phyloP scores from a whole-genome alignment of 75 land plant genomes.

The Pinus tabuliformis region DNA sequence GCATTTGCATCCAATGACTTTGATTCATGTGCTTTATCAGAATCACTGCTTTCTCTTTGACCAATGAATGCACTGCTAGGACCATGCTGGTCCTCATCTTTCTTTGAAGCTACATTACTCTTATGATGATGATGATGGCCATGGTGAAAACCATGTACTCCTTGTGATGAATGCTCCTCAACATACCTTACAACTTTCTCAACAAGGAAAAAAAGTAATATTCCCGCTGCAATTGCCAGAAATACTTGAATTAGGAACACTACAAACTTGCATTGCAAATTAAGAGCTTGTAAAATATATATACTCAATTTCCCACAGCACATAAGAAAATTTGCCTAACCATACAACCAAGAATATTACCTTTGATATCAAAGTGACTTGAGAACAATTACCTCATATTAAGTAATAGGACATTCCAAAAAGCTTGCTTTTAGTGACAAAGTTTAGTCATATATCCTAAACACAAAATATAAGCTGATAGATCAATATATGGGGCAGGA shows the following conservation, averaged over 20 bases:
- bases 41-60: slow-evolving; percentile 11
- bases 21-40: slow-evolving; percentile 5
- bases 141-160: slow-evolving; percentile 24
- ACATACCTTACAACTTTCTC: slow-evolving; percentile 95
- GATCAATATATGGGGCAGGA: not conserved
- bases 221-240: slow-evolving; percentile 64
- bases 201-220: slow-evolving; percentile 85
- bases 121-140: slow-evolving; percentile 75
- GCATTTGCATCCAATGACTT: slow-evolving; percentile 16
- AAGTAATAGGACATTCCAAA: not conserved
- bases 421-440: not conserved
- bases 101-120: slow-evolving; percentile 22
- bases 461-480: not conserved
- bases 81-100: slow-evolving; percentile 15
- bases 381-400: not conserved
- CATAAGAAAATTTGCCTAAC: not conserved
- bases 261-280: not conserved
- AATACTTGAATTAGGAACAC: not conserved
- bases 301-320: not conserved
- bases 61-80: slow-evolving; percentile 3
- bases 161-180: slow-evolving; percentile 59
- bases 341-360: not conserved
- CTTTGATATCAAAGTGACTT: not conserved
- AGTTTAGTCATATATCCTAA: not conserved
- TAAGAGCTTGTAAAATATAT: not conserved